Evolutionary conservation across 73 alveolate genomes (phyloP).

Genomic region (Stentor roeselii): DNA sequence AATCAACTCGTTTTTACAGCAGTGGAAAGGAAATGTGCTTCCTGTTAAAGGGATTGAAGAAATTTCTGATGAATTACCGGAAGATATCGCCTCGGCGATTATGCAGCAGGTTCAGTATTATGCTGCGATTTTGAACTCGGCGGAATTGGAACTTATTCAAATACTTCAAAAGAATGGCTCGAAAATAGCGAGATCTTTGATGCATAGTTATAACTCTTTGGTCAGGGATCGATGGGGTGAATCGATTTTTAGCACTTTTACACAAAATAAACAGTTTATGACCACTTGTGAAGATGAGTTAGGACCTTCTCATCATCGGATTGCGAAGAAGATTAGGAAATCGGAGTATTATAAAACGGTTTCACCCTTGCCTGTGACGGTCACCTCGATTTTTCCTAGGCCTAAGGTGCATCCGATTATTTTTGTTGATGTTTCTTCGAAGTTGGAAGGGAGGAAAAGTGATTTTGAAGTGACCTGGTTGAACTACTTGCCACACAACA

Average conservation of each 20-base stretch:
- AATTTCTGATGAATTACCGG: background rate
- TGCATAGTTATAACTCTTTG: background rate
- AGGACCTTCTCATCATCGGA: conserved; percentile 39
- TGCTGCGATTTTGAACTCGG: background rate
- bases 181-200: background rate
- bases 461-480: conserved; percentile 41
- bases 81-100: background rate
- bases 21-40: background rate
- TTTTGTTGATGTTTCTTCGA: conserved; percentile 63
- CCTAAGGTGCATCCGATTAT: conserved; percentile 61
- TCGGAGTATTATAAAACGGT: conserved; percentile 35
- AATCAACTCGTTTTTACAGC: no score
- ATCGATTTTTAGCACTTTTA: background rate
- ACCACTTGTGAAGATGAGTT: conserved; percentile 41
- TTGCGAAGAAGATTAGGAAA: conserved; percentile 52
- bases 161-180: background rate
- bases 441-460: conserved; percentile 40
- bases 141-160: background rate
- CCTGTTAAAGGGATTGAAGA: background rate
- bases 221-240: background rate
- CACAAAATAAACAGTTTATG: no score
- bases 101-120: background rate
- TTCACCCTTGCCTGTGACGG: conserved; percentile 43
- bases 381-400: conserved; percentile 29
- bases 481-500: conserved; percentile 38